Evolutionary conservation across 169 alveolate genomes (phyloP).

Genomic region (Babesia bigemina): DNA sequence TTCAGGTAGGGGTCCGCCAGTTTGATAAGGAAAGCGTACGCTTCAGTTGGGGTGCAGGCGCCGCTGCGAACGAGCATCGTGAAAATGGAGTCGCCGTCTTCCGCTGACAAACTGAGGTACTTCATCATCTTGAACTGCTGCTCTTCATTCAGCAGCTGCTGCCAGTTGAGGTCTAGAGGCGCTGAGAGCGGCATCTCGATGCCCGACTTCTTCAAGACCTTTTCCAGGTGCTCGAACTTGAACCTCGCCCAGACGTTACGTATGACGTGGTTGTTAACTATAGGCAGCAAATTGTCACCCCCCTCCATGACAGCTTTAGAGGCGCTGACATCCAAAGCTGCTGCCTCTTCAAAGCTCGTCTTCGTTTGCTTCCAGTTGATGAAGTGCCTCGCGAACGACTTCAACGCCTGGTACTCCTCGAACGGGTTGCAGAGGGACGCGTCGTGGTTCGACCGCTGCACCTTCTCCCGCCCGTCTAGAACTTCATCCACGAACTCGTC

Average conservation of each 20-base stretch:
- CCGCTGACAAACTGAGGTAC: constrained; percentile 35
- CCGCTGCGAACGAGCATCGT: constrained; percentile 49
- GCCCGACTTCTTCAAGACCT: constrained; percentile 19
- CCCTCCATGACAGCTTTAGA: not conserved
- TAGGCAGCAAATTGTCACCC: not conserved
- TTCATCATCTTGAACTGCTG: constrained; percentile 51
- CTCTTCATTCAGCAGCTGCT: constrained; percentile 18
- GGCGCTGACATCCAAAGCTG: not conserved
- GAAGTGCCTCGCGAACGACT: constrained; percentile 59
- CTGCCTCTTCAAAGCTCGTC: not conserved
- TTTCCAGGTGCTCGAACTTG: constrained; percentile 50
- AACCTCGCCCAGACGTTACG: constrained; percentile 33
- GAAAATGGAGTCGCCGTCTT: constrained; percentile 26
- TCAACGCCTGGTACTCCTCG: constrained; percentile 60
- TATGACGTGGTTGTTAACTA: not conserved
- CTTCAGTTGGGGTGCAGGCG: constrained; percentile 39
- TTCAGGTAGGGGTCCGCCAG: constrained; percentile 35
- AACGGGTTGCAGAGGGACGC: constrained; percentile 34
- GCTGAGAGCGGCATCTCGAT: constrained; percentile 42
- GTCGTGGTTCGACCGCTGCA: constrained; percentile 9
- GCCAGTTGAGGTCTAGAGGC: constrained; percentile 39
- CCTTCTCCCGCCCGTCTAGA: constrained; percentile 45
- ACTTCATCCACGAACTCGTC: constrained; percentile 65
- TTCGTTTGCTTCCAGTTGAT: constrained; percentile 34
- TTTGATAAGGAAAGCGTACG: constrained; percentile 29